Evolutionary conservation across 2,329 filamentous ascomycete genomes (phyloP).

Genomic region (Colletotrichum spaethianum): DNA sequence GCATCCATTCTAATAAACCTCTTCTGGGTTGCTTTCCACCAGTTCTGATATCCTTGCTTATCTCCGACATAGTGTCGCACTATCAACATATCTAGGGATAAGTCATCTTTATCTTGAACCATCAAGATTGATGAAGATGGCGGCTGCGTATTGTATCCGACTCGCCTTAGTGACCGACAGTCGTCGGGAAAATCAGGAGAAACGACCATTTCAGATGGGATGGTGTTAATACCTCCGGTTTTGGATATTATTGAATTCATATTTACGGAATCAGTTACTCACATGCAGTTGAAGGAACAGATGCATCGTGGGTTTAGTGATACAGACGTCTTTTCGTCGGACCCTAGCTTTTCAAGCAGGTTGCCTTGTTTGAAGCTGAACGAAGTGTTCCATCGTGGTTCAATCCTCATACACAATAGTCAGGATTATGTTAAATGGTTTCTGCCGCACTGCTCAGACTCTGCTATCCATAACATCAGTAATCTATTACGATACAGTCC

Average conservation of each 20-base stretch:
- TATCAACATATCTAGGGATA: slow-evolving; percentile 66
- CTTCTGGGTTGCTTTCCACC: slow-evolving; percentile 46
- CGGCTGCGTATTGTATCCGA: slow-evolving; percentile 61
- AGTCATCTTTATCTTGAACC: slow-evolving; percentile 67
- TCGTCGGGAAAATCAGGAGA: slow-evolving; percentile 68
- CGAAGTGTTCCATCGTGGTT: slow-evolving; percentile 57
- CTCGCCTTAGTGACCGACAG: slow-evolving; percentile 64
- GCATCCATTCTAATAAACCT: slow-evolving; percentile 55
- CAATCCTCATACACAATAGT: slow-evolving; percentile 64
- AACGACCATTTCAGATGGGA: slow-evolving; percentile 72
- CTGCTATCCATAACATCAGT: too few species aligned
- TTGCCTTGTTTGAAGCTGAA: slow-evolving; percentile 68
- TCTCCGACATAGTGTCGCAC: slow-evolving; percentile 68
- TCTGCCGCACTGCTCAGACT: too few species aligned
- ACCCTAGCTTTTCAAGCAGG: slow-evolving; percentile 64
- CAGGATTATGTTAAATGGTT: too few species aligned
- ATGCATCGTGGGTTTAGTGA: slow-evolving; percentile 52
- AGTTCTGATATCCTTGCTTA: slow-evolving; percentile 51
- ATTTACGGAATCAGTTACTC: slow-evolving; percentile 60
- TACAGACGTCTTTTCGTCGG: slow-evolving; percentile 60
- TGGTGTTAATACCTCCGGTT: slow-evolving; percentile 60
- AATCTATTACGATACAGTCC: too few species aligned
- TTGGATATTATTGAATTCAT: slow-evolving; percentile 63
- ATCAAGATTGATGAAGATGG: slow-evolving; percentile 69
- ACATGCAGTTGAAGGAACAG: slow-evolving; percentile 70